Evolutionary conservation across 768 basidiomycete species (phyloP).

Genomic region (Gloeostereum incarnatum): DNA sequence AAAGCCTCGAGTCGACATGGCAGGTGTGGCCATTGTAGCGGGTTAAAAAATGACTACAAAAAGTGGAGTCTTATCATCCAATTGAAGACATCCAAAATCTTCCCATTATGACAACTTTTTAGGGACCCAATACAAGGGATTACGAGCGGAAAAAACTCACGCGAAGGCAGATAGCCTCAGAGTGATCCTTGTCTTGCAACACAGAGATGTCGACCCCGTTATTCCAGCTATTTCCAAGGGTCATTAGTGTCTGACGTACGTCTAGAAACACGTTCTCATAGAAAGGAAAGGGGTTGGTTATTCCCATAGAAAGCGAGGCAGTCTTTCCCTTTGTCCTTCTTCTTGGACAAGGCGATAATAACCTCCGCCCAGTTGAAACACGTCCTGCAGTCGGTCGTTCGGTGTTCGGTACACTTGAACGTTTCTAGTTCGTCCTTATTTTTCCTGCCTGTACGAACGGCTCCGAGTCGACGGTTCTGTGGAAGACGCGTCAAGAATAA

Average conservation of each 20-base stretch:
- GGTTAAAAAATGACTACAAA: conserved; percentile 4
- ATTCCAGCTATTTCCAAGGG: conserved; percentile 2
- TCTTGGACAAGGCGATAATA: conserved; percentile 10
- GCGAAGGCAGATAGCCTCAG: conserved; percentile 4
- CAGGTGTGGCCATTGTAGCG: conserved; percentile 1
- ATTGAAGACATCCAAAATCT: conserved; percentile 6
- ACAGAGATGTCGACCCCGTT: neutral
- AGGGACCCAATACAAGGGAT: neutral
- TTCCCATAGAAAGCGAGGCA: neutral
- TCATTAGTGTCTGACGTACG: conserved; percentile 7
- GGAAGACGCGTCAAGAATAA: neutral
- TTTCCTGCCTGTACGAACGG: conserved; percentile 4
- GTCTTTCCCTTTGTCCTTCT: conserved; percentile 13
- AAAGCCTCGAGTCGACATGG: neutral
- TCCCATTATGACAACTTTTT: neutral
- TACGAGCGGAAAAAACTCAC: neutral
- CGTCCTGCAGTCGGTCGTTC: conserved; percentile 16
- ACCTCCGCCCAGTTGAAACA: conserved; percentile 28
- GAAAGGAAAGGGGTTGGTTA: conserved; percentile 1
- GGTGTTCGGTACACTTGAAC: conserved; percentile 19
- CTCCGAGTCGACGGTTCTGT: conserved; percentile 3
- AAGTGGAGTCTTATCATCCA: conserved; percentile 5
- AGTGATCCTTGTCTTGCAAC: conserved; percentile 4
- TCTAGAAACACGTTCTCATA: conserved; percentile 7
- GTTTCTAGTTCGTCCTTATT: conserved; percentile 1